phyloP scores from a whole-genome alignment of 1,284 basidiomycete species.

The Filobasidium uniguttulatum region DNA sequence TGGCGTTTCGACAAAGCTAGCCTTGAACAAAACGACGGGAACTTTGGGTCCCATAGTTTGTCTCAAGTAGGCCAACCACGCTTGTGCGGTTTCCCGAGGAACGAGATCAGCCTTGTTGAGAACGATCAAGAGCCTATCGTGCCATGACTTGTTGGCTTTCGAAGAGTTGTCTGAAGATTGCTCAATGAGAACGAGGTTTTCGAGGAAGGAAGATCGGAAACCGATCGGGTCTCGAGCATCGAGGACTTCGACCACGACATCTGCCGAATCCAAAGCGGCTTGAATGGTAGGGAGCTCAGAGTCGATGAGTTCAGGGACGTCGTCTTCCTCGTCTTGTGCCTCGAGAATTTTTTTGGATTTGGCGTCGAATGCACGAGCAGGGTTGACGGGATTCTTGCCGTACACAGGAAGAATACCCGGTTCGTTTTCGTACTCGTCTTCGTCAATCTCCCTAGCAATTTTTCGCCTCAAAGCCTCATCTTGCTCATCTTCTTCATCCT shows the following conservation, averaged over 20 bases:
- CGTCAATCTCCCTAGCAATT: constrained; percentile 13
- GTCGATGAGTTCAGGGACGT: constrained; percentile 46
- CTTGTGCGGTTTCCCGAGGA: constrained; percentile 61
- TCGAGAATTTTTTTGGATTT: constrained; percentile 30
- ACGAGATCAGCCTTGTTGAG: constrained; percentile 81
- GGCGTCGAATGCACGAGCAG: constrained; percentile 38
- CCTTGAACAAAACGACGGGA: constrained; percentile 54
- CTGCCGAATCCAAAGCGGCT: constrained; percentile 63
- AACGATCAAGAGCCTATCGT: constrained; percentile 48
- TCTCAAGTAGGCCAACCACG: constrained; percentile 63
- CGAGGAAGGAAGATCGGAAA: constrained; percentile 52
- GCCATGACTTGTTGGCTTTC: constrained; percentile 31
- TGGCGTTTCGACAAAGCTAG: constrained; percentile 44
- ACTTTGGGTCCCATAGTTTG: constrained; percentile 46
- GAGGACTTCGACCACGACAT: constrained; percentile 70
- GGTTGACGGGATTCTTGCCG: constrained; percentile 32
- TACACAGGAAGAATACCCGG: constrained; percentile 28
- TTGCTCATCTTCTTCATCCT: constrained; percentile 31
- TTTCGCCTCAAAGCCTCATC: background rate
- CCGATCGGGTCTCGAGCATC: constrained; percentile 72
- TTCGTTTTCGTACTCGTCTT: constrained; percentile 9
- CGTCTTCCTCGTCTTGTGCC: background rate
- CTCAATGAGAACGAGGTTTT: constrained; percentile 44
- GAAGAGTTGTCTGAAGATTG: constrained; percentile 11
- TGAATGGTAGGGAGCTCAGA: constrained; percentile 53